These are phyloP conservation scores for Prosopis cineraria DNA, from an alignment of 306 rosid genomes.

Conservation along the genomic window DNA sequence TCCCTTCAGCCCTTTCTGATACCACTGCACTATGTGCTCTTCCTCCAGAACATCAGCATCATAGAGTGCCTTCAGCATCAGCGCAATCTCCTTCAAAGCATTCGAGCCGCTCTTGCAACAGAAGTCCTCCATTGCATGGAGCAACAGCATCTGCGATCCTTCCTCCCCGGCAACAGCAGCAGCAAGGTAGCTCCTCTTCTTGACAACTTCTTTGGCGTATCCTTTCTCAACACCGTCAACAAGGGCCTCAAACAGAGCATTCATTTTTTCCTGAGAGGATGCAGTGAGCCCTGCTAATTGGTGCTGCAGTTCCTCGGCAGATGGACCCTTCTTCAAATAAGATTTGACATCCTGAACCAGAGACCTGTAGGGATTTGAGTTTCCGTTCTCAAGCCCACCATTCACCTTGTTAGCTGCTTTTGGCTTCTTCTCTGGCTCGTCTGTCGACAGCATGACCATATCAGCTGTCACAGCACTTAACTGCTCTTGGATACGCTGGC, in stretches of 20 bases:
- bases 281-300: conserved; percentile 35
- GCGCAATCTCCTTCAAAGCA: conserved; percentile 58
- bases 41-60: conserved; percentile 63
- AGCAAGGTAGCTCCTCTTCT: conserved; percentile 49
- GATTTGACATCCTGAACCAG: conserved; percentile 51
- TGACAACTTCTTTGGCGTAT: conserved; percentile 46
- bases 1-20: conserved; percentile 51
- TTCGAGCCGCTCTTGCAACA: conserved; percentile 36
- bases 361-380: conserved; percentile 10
- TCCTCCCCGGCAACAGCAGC: conserved; percentile 51
- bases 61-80: conserved; percentile 58
- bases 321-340: conserved; percentile 43
- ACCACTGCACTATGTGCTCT: conserved; percentile 57
- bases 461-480: conserved; percentile 66
- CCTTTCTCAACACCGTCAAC: conserved; percentile 53
- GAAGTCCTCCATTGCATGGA: conserved; percentile 52
- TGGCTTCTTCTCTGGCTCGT: conserved; percentile 49
- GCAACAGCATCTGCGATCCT: conserved; percentile 43
- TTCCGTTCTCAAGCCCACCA: conserved; percentile 36
- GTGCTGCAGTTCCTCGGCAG: conserved; percentile 41
- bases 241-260: conserved; percentile 51
- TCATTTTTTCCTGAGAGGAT: conserved; percentile 54
- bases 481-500: conserved; percentile 60
- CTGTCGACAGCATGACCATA: conserved; percentile 67
- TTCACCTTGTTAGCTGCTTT: conserved; percentile 28